A percentile compares a stretch with the other conserved stretches of the same genome.
Conservation (phyloP, 768 basidiomycete genomes). For the Boletus huronensis region DNA sequence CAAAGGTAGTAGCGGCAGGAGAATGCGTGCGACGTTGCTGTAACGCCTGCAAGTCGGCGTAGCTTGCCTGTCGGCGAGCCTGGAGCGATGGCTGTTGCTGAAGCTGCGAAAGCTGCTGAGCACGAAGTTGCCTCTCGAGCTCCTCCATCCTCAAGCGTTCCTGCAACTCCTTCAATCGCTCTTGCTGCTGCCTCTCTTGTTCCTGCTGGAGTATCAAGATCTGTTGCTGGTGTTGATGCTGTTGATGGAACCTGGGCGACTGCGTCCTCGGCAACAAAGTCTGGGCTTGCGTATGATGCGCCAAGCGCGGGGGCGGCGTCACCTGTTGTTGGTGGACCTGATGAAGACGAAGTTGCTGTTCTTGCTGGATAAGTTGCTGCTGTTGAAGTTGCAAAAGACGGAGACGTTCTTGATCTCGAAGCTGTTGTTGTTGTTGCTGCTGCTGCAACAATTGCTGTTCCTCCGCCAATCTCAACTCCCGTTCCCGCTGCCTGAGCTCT, state of each 20-base stretch:
- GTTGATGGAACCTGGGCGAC: slow-evolving; percentile 76
- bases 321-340: slow-evolving; percentile 36
- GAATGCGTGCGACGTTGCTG: slow-evolving; percentile 53
- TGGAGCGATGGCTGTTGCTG: slow-evolving; percentile 40
- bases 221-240: slow-evolving; percentile 72
- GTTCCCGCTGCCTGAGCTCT: slow-evolving; percentile 47
- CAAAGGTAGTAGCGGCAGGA: slow-evolving; percentile 38
- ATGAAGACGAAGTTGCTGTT: slow-evolving; percentile 36
- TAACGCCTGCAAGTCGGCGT: slow-evolving; percentile 47
- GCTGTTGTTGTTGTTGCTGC: slow-evolving; percentile 32
- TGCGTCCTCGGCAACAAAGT: slow-evolving; percentile 52
- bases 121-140: slow-evolving; percentile 57
- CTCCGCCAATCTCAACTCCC: slow-evolving; percentile 34
- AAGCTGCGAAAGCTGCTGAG: slow-evolving; percentile 48
- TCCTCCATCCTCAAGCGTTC: slow-evolving; percentile 65
- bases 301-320: slow-evolving; percentile 73
- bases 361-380: slow-evolving; percentile 34
- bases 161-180: slow-evolving; percentile 56
- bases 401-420: slow-evolving; percentile 40
- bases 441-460: slow-evolving; percentile 42
- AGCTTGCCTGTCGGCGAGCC: slow-evolving; percentile 39
- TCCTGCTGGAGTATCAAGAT: slow-evolving; percentile 65
- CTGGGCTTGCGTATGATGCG: slow-evolving; percentile 31
- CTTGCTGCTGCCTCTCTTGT: slow-evolving; percentile 56
- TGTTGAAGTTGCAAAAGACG: slow-evolving; percentile 44